Evolutionary conservation across 2,329 filamentous ascomycete genomes (phyloP).

Genomic region (Hymenoscyphus salicellus): DNA sequence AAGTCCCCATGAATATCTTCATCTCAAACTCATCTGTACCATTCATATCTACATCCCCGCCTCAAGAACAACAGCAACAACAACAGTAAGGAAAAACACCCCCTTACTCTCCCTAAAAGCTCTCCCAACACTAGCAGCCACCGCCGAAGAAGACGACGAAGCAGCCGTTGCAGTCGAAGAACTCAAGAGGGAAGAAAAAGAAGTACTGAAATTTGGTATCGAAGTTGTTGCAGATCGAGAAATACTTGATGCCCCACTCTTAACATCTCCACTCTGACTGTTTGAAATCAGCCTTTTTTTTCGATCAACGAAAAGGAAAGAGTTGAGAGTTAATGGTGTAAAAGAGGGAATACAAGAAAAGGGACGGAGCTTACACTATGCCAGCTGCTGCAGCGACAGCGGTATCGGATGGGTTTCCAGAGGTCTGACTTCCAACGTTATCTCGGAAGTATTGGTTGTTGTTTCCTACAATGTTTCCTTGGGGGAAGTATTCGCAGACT

Average conservation of each 20-base stretch:
- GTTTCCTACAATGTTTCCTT: constrained; percentile 58
- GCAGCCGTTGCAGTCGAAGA: background rate
- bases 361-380: background rate
- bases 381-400: constrained; percentile 13
- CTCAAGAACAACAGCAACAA: background rate
- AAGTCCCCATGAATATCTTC: background rate
- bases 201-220: background rate
- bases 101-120: constrained; percentile 3
- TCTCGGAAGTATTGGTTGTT: constrained; percentile 48
- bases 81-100: background rate
- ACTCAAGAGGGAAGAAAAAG: background rate
- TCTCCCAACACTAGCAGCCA: background rate
- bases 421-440: constrained; percentile 27
- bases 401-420: constrained; percentile 28
- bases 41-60: background rate
- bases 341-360: background rate
- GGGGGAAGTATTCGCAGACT: constrained; percentile 68
- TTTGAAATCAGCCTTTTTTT: background rate
- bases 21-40: background rate
- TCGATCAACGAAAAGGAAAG: background rate
- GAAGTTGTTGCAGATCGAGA: background rate
- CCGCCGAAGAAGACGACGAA: background rate
- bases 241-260: background rate
- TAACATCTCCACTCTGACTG: constrained; percentile 2
- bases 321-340: background rate